Base-by-base conservation (phyloP, 108 stramenopile genomes). In the Parietichytrium sp. region DNA sequence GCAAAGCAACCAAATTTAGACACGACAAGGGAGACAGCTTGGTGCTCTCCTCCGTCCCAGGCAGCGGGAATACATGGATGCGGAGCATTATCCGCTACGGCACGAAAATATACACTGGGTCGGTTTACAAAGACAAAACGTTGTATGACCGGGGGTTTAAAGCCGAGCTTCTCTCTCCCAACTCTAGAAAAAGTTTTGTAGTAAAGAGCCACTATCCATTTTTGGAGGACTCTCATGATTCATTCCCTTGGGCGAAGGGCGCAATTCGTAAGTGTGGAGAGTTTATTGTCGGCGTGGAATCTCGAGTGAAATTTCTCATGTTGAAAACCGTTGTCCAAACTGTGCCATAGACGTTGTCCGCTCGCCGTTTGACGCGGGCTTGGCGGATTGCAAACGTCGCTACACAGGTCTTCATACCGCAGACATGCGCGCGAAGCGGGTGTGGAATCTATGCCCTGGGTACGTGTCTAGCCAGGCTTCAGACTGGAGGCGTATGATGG, bases 311-410 rank as follows among this genome's bases (percentile, higher is more conserved):
- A n/a, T n/a, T n/a, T n/a, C n/a, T n/a, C n/a, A n/a, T n/a, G n/a
- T n/a, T n/a, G n/a, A n/a, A n/a, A n/a, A n/a, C n/a, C n/a, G n/a
- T n/a, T n/a, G n/a, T n/a, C n/a, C n/a, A n/a, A n/a, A n/a, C n/a
- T n/a, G n/a, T n/a, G n/a, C n/a, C 20, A 72, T 72, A 23, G 38
- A 72, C 61, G 20, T 72, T 27, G 33, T 72, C 6, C 61, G 61
- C 33, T 72, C 61, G 38, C 61, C 61, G 38, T 72, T 72, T 72
- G 61, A 72, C 20, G 61, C 61, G 16, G 36, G 36, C 45, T 20
- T 72, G 10, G 61, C 61, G 3, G 61, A 72, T 2, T 72, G 61
- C 42, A 72, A 72, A 33, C 61, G 61, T 27, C 61, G n/a, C n/a
- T n/a, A 72, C 2, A 42, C 38, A 31, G 61, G 61, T 25, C 38